Base-by-base conservation (phyloP, 352 stramenopile genomes). In the Phytophthora pseudosyringae region DNA sequence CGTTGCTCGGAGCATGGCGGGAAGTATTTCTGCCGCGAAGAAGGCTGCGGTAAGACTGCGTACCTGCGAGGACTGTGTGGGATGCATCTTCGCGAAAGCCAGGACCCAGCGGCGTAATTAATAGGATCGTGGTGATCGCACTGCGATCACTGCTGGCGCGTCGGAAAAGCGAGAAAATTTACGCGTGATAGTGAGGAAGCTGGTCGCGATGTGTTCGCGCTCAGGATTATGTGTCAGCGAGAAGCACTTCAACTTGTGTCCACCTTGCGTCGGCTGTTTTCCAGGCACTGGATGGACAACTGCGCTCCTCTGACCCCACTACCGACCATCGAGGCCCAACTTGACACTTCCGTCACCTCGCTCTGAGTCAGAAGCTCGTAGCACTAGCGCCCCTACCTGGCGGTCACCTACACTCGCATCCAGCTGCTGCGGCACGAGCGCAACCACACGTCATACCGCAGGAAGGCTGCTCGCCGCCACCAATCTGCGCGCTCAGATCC, bases 141-240 rank as follows among this genome's bases (percentile, higher is more conserved):
- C n/a, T n/a, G n/a, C n/a, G 16, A 21, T 21, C 21, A 21, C 16
- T 48, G 13, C 39, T 28, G 8, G 21, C 25, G 18, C 41, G 39
- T 52, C 21, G 16, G 31, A 41, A 13, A 48, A 31, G n/a, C 29
- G n/a, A 33, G 48, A 66, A 66, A 48, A 36, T 38, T 60, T 66
- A 40, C 16, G 16, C 21, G 40, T 48, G 58, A 52, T 66, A 49
- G 32, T 44, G 28, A 66, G 15, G 38, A 65, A 59, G 13, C n/a
- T 39, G 13, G n/a, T 41, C 18, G 40, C 57, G 57, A 66, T 66
- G 58, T 60, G 58, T 47, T 60, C 36, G 48, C 31, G 25, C 58
- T 66, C 48, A 66, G 58, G 58, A 48, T 63, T 56, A 56, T 63
- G 55, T 15, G 47, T 15, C 13, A 65, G 29, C 16, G 58, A 66